Conservation (phyloP, 2,329 filamentous ascomycete species). For the Neurospora crassa region DNA sequence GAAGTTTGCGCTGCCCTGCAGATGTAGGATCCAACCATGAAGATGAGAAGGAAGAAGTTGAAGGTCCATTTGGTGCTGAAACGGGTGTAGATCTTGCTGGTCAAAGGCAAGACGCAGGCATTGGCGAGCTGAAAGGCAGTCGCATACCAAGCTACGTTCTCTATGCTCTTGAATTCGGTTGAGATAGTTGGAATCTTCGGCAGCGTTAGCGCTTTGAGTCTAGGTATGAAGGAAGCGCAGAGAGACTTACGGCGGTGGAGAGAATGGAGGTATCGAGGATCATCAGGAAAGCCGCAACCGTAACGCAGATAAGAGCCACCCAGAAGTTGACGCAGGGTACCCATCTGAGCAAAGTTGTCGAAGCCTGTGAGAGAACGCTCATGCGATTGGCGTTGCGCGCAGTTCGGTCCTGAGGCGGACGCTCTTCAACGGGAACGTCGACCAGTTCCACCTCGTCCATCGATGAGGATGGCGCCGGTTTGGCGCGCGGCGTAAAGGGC, state of each 20-base stretch:
- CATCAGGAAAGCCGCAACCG: constrained; percentile 35
- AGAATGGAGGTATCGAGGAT: constrained; percentile 45
- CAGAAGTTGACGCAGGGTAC: constrained; percentile 10
- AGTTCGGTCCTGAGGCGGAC: background rate
- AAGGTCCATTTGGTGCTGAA: constrained; percentile 24
- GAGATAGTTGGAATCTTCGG: constrained; percentile 11
- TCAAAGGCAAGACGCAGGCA: constrained; percentile 15
- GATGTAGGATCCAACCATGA: constrained; percentile 47
- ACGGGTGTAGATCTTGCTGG: constrained; percentile 16
- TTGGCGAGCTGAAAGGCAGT: constrained; percentile 18
- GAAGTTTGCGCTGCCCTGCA: constrained; percentile 40
- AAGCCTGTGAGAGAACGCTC: background rate
- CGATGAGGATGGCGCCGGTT: background rate
- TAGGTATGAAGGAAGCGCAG: background rate
- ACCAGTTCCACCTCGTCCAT: background rate
- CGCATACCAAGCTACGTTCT: constrained; percentile 18
- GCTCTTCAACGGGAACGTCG: background rate
- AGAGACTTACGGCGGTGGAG: constrained; percentile 28
- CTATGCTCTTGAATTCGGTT: constrained; percentile 19
- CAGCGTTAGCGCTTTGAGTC: background rate
- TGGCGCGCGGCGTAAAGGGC: background rate
- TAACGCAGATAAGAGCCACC: constrained; percentile 26
- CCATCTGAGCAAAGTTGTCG: background rate
- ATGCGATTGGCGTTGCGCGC: background rate
- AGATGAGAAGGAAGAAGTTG: constrained; percentile 34